These are phyloP conservation scores for Trichophyton verrucosum DNA, from an alignment of 2,329 filamentous ascomycete genomes.

Conservation along the genomic window DNA sequence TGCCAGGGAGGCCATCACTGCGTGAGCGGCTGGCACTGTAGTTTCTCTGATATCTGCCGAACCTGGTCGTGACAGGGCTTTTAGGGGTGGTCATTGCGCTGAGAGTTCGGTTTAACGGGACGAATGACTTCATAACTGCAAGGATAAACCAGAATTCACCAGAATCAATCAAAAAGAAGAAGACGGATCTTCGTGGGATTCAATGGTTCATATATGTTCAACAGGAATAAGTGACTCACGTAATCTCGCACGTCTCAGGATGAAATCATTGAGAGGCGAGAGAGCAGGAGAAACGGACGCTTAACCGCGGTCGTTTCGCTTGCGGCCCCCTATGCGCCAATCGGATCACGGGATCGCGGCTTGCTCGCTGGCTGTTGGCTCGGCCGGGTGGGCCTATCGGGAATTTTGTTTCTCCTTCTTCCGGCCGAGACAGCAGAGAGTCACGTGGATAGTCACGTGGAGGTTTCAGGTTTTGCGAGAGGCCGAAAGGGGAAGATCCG, in stretches of 20 bases:
- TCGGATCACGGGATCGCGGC: not conserved
- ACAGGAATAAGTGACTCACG: not conserved
- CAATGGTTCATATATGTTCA: conserved; percentile 1
- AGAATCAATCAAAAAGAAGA: not conserved
- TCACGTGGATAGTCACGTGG: not conserved
- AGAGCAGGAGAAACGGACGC: not conserved
- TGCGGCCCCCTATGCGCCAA: not conserved
- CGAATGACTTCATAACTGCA: conserved; percentile 7
- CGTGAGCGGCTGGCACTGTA: conserved; percentile 29
- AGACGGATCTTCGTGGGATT: not conserved
- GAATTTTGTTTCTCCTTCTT: not conserved
- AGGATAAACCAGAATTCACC: not conserved
- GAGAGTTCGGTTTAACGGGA: conserved; percentile 3
- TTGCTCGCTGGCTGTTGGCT: not conserved
- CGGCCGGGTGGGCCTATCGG: not conserved
- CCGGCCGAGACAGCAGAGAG: not conserved
- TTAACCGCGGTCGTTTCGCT: not conserved
- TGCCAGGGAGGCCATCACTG: conserved; percentile 41
- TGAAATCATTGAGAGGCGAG: not conserved
- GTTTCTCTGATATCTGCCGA: conserved; percentile 28
- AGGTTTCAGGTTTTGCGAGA: too few relatives aligned
- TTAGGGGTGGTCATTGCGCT: conserved; percentile 6
- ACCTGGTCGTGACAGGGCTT: conserved; percentile 2
- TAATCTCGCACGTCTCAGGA: not conserved
- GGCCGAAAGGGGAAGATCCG: not conserved